Percentiles rank a stretch among this genome's conserved stretches.
phyloP scores from a whole-genome alignment of 768 basidiomycete genomes.

The Suillus variegatus region DNA sequence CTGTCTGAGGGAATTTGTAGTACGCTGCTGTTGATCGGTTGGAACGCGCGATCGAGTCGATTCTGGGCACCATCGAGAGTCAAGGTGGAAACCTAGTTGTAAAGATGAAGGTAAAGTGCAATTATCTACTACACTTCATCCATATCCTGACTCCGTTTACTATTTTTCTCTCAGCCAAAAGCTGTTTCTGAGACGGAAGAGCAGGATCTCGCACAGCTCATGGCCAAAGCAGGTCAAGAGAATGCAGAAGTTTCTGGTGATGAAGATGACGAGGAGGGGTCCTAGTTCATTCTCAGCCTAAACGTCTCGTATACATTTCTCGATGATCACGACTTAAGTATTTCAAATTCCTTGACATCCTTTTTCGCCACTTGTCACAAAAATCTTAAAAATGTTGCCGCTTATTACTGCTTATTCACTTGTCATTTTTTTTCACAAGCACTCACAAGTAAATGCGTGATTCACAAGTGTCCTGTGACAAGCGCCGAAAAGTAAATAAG shows the following conservation, averaged over 20 bases:
- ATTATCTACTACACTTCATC: neutral
- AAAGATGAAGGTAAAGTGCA: conserved; percentile 84
- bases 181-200: conserved; percentile 98
- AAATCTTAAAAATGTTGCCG: too few relatives aligned
- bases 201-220: conserved; percentile 93
- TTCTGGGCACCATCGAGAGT: conserved; percentile 80
- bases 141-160: neutral
- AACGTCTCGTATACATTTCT: neutral
- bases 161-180: conserved; percentile 68
- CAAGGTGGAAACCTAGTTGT: conserved; percentile 86
- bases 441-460: too few relatives aligned
- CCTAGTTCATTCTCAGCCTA: conserved; percentile 12
- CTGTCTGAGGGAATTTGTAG: conserved; percentile 33
- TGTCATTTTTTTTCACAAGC: too few relatives aligned
- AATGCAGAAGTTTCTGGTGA: conserved; percentile 97
- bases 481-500: too few relatives aligned
- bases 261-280: conserved; percentile 75
- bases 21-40: conserved; percentile 89
- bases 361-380: too few relatives aligned
- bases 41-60: conserved; percentile 90
- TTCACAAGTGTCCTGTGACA: too few relatives aligned
- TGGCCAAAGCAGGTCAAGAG: conserved; percentile 92
- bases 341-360: too few relatives aligned
- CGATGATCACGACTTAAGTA: neutral
- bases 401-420: too few relatives aligned